phyloP scores from a whole-genome alignment of 1,284 basidiomycete genomes.

The Fomes fomentarius region DNA sequence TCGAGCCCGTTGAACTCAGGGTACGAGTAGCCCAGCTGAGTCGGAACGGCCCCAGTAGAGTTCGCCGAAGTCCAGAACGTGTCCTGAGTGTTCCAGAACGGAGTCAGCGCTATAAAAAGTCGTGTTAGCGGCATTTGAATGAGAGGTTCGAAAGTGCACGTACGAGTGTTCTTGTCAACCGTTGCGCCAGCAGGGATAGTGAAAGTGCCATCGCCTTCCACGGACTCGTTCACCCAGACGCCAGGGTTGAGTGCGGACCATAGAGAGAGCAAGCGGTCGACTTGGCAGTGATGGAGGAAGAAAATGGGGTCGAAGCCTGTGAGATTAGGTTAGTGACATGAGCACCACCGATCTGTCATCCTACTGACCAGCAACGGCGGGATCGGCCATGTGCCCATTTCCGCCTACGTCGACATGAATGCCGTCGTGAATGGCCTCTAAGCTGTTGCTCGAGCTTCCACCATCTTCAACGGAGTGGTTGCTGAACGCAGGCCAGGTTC shows the following conservation, averaged over 20 bases:
- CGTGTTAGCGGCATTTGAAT: background rate
- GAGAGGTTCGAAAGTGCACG: slow-evolving; percentile 11
- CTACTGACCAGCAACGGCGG: slow-evolving; percentile 40
- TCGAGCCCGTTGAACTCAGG: slow-evolving; percentile 48
- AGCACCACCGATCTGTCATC: too few relatives aligned
- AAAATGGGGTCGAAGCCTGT: slow-evolving; percentile 54
- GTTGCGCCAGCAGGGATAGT: slow-evolving; percentile 35
- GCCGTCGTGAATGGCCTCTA: slow-evolving; percentile 53
- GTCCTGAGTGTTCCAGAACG: slow-evolving; percentile 35
- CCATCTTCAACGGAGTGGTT: slow-evolving; percentile 44
- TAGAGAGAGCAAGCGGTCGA: slow-evolving; percentile 49
- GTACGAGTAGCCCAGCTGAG: slow-evolving; percentile 43
- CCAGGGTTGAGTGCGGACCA: slow-evolving; percentile 47
- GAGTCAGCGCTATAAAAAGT: slow-evolving; percentile 30
- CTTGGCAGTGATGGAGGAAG: slow-evolving; percentile 51
- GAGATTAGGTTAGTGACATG: background rate
- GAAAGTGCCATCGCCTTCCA: slow-evolving; percentile 39
- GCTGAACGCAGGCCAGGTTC: slow-evolving; percentile 48
- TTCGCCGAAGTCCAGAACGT: slow-evolving; percentile 37
- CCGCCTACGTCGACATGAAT: slow-evolving; percentile 47
- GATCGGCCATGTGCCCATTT: slow-evolving; percentile 47
- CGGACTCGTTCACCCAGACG: slow-evolving; percentile 39
- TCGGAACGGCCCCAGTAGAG: slow-evolving; percentile 18
- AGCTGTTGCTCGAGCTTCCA: slow-evolving; percentile 43
- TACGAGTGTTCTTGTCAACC: slow-evolving; percentile 41